Conservation (phyloP, 192 early-diverging fungal species). For the Jimgerdemannia flammicorona region DNA sequence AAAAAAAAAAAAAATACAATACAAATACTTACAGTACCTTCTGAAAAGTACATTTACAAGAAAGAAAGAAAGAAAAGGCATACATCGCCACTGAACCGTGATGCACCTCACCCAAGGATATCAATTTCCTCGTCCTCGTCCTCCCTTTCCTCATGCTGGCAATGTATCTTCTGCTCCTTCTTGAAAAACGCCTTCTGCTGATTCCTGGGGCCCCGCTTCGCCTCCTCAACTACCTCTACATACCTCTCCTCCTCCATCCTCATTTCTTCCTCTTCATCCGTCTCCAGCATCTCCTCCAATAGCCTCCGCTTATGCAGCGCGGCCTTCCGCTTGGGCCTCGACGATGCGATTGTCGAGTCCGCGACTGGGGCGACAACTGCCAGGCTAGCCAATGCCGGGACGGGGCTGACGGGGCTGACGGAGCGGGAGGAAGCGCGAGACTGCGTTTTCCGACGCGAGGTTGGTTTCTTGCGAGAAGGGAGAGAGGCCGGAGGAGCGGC, state of each 20-base stretch:
- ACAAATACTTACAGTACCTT: too few species aligned
- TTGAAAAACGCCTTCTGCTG: neutral
- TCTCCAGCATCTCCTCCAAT: conserved; percentile 27
- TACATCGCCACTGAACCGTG: too few species aligned
- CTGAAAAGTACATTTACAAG: too few species aligned
- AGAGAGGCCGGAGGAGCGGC: too few species aligned
- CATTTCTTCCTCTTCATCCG: conserved; percentile 9
- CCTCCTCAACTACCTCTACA: neutral
- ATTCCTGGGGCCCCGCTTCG: neutral
- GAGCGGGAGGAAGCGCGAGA: too few species aligned
- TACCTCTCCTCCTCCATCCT: neutral
- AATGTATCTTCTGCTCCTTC: neutral
- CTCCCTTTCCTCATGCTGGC: conserved; percentile 11
- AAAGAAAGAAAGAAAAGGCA: too few species aligned
- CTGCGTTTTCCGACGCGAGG: too few species aligned
- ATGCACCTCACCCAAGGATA: conserved; percentile 21
- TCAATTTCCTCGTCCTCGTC: conserved; percentile 34
- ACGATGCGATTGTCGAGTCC: conserved; percentile 8
- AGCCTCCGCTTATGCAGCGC: conserved; percentile 35
- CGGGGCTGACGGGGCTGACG: too few species aligned
- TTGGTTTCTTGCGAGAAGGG: too few species aligned
- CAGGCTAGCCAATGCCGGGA: neutral
- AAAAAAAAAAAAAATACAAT: too few species aligned
- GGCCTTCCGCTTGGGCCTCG: conserved; percentile 24
- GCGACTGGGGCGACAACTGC: neutral